phyloP scores from a whole-genome alignment of 2,329 filamentous ascomycete species.

The Harringtonia aguacate region DNA sequence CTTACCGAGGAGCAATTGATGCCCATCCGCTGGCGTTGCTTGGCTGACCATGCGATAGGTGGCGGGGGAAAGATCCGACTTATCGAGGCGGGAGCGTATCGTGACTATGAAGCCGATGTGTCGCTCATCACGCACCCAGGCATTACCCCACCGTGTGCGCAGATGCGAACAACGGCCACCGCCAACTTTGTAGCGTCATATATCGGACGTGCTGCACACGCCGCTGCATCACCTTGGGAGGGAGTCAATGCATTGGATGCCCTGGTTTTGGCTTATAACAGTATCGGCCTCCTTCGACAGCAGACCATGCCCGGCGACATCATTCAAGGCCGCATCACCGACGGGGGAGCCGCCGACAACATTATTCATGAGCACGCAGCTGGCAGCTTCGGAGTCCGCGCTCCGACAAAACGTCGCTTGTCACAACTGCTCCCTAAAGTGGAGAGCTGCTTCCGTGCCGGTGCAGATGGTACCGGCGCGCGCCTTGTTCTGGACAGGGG shows the following conservation, averaged over 20 bases:
- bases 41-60: not conserved
- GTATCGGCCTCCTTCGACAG: slow-evolving; percentile 41
- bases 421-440: slow-evolving; percentile 28
- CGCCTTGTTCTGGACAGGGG: slow-evolving; percentile 29
- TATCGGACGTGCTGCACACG: slow-evolving; percentile 43
- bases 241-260: slow-evolving; percentile 51
- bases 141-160: slow-evolving; percentile 30
- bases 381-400: slow-evolving; percentile 32
- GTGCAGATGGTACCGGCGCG: slow-evolving; percentile 33
- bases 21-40: not conserved
- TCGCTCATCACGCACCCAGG: slow-evolving; percentile 31
- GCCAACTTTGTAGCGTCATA: slow-evolving; percentile 38
- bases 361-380: slow-evolving; percentile 42
- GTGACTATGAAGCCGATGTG: slow-evolving; percentile 24
- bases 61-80: slow-evolving; percentile 39
- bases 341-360: slow-evolving; percentile 43
- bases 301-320: slow-evolving; percentile 41
- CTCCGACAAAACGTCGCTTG: slow-evolving; percentile 28
- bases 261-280: slow-evolving; percentile 35
- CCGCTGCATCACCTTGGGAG: slow-evolving; percentile 45
- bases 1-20: not conserved
- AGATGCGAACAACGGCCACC: slow-evolving; percentile 42
- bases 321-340: slow-evolving; percentile 39
- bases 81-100: slow-evolving; percentile 31
- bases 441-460: slow-evolving; percentile 28